Evolutionary conservation across 805 yeast genomes (phyloP), one percentile per base, ranked within the genome.

Genomic region (Nematodospora valgi): DNA sequence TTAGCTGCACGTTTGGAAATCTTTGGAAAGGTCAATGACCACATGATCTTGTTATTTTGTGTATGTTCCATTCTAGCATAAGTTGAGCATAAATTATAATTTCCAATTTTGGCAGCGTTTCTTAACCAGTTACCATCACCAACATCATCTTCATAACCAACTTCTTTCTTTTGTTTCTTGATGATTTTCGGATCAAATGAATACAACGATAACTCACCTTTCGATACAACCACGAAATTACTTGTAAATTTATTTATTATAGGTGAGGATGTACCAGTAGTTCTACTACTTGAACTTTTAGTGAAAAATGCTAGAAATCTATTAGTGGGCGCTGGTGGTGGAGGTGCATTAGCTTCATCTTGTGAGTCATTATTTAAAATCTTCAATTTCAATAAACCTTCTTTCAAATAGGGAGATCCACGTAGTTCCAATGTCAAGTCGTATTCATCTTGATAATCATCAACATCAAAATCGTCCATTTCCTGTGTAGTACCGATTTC

Each of bases 321-420:
- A 4, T 11, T n/a, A 10, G 5, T 15, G 14, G n/a, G 11, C 4
- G 45, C 38, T n/a, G 49, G 43, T 5, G 57, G 41, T 7, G 49
- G 32, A 5, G 40, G 36, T 20, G 40, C 45, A 11, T 37, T 37
- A 23, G 43, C 23, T 32, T 47, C 47, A 45, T 66, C 71, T 16
- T 56, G 56, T 46, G 53, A 56, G 45, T 63, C 70, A 48, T 65
- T 58, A 41, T 64, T 56, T 35, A 54, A 44, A 18, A 64, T 56
- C 39, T 56, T 59, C 47, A 64, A 55, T 43, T 72, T 66, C 45
- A 80, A 62, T 23, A 83, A 49, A 1, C 93, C 91, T 58, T 83
- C 91, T 51, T 83, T 80, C 38, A 80, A 69, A 77, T 86, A 83
- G 1, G 93, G 91, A 1, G 89, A 78, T 1, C 91, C 91, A 34